Evolutionary conservation across 2,329 filamentous ascomycete species (phyloP), one percentile per base, ranked within the genome.

Genomic region (Geosmithia putterillii): DNA sequence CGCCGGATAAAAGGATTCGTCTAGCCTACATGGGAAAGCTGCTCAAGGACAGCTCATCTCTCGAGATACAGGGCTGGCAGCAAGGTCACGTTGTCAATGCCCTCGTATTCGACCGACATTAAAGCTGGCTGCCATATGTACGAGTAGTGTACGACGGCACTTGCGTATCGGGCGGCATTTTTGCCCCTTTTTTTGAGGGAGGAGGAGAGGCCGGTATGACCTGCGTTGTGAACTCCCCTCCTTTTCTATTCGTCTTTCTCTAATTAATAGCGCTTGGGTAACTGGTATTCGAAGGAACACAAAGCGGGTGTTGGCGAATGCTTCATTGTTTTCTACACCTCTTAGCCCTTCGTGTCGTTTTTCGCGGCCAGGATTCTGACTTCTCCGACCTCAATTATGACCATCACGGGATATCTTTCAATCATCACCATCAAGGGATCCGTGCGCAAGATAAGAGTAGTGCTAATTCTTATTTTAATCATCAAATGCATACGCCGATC

Each of bases 11-110:
- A 47, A 74, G 70, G 40, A 67, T 95, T 42, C 77, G 78, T 43
- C 74, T 95, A 46, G 81, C 79, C 18, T 94, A 94, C 58, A 73
- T 92, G 61, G 89, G 89, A 51, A 86, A 80, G 57, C 76, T 89
- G 42, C 71, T 95, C 39, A 79, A 80, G 50, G 85, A 90, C 49
- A 70, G 71, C 43, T 58, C 74, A 18, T 71, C 81, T 1, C 65
- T 95, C 17, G 60, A 68, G 38, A 71, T 73, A 3, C 83, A 92
- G 52, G 83, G 83, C 41, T 95, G 86, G 84, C 75, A 79, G 52
- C 70, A 74, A 47, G 83, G 79, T 32, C 74, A 92, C 55, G 69
- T 92, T 28, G 64, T 94, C 44, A 92, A 89, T 57, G 87, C 82
- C 19, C 67, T 92, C 46, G 76, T 92, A 43, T 80, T 76, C 52